Percentiles rank a stretch among this genome's conserved stretches.
Evolutionary conservation across 2,329 filamentous ascomycete species (phyloP).

Genomic region (Arthroderma sp.): DNA sequence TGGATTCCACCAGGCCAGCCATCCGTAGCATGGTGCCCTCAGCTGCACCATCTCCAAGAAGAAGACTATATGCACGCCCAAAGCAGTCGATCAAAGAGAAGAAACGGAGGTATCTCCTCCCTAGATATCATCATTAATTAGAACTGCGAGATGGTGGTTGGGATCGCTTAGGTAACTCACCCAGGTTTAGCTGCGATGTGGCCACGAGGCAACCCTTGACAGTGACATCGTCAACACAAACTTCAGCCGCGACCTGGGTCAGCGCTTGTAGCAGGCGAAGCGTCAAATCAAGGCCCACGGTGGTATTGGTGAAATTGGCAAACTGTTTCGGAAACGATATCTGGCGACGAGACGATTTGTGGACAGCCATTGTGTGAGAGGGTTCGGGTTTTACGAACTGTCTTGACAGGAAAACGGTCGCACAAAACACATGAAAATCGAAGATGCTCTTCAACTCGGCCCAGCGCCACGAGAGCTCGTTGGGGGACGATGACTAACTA

Average conservation of each 20-base stretch:
- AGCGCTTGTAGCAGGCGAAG: slow-evolving; percentile 13
- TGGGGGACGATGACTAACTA: no score
- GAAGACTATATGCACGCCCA: slow-evolving; percentile 3
- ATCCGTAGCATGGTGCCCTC: not conserved
- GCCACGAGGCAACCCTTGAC: not conserved
- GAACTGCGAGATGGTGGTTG: not conserved
- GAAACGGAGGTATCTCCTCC: slow-evolving; percentile 8
- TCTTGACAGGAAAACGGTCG: no score
- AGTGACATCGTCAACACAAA: slow-evolving; percentile 2
- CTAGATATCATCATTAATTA: not conserved
- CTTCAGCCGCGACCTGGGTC: slow-evolving; percentile 7
- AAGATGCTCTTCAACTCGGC: no score
- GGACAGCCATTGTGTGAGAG: no score
- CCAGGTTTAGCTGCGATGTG: not conserved
- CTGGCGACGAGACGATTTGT: not conserved
- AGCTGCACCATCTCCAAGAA: not conserved
- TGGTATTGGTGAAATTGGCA: slow-evolving; percentile 13
- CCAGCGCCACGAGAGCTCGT: no score
- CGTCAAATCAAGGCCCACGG: slow-evolving; percentile 12
- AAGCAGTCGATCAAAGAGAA: slow-evolving; percentile 5
- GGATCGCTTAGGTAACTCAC: not conserved
- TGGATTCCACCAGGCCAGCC: not conserved
- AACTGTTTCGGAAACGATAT: slow-evolving; percentile 11
- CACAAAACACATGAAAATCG: no score
- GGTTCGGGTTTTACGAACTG: no score